These are phyloP conservation scores for Naganishia randhawae DNA, from an alignment of 768 basidiomycete species.

Conservation along the genomic window DNA sequence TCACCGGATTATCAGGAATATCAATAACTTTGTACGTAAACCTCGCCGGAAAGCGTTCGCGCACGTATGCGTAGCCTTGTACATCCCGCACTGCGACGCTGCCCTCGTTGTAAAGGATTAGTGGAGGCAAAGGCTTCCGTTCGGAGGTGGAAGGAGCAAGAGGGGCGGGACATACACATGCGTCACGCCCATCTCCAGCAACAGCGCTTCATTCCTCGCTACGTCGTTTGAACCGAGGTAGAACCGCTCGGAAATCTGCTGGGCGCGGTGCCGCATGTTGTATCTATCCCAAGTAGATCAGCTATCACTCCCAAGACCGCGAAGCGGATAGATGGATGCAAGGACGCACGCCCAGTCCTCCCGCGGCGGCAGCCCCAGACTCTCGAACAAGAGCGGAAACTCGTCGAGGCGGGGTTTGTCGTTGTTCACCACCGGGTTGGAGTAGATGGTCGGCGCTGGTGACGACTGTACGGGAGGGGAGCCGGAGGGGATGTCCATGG, in stretches of 20 bases:
- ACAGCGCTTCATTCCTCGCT: slow-evolving; percentile 34
- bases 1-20: slow-evolving; percentile 48
- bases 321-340: no score
- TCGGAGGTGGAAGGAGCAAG: no score
- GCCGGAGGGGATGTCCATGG: slow-evolving; percentile 5
- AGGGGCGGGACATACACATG: slow-evolving; percentile 51
- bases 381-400: not conserved
- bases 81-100: slow-evolving; percentile 48
- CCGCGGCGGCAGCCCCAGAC: slow-evolving; percentile 5
- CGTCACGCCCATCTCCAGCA: slow-evolving; percentile 45
- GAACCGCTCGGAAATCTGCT: slow-evolving; percentile 45
- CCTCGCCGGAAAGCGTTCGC: slow-evolving; percentile 44
- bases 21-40: slow-evolving; percentile 49
- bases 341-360: slow-evolving; percentile 28
- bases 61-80: slow-evolving; percentile 45
- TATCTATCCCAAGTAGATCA: slow-evolving; percentile 36
- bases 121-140: no score
- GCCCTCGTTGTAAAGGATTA: no score
- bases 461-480: not conserved
- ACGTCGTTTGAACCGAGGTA: slow-evolving; percentile 49
- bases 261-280: slow-evolving; percentile 50
- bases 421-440: slow-evolving; percentile 7
- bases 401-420: slow-evolving; percentile 4
- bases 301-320: not conserved
- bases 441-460: not conserved